phyloP scores from a whole-genome alignment of 1,139 yeast species.

The Kodamaea alishanica region DNA sequence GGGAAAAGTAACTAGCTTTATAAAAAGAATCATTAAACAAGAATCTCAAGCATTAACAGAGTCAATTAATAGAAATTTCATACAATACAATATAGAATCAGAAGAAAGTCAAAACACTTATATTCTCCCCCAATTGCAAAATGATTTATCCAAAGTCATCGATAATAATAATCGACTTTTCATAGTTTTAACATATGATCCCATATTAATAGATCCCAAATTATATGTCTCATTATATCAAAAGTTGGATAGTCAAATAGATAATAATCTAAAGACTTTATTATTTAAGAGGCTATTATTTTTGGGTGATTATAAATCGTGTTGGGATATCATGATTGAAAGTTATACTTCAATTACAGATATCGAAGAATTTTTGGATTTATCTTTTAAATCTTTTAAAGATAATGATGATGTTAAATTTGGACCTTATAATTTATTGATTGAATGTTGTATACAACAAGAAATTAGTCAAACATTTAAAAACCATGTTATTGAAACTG shows the following conservation, averaged over 20 bases:
- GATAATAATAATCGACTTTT: slow-evolving; percentile 31
- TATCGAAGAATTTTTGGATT: slow-evolving; percentile 35
- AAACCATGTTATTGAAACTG: slow-evolving; percentile 21
- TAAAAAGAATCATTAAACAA: slow-evolving; percentile 9
- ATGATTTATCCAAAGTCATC: slow-evolving; percentile 18
- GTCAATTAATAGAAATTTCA: slow-evolving; percentile 6
- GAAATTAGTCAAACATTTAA: slow-evolving; percentile 16
- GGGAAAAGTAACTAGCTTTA: slow-evolving; percentile 8
- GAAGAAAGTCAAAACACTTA: slow-evolving; percentile 1
- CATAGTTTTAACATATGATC: slow-evolving; percentile 31
- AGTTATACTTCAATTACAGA: slow-evolving; percentile 31
- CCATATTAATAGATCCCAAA: slow-evolving; percentile 29
- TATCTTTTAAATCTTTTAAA: slow-evolving; percentile 18
- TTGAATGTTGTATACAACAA: slow-evolving; percentile 13
- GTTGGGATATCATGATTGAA: slow-evolving; percentile 32
- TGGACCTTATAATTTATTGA: slow-evolving; percentile 24
- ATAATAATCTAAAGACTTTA: slow-evolving; percentile 19
- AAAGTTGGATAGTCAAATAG: slow-evolving; percentile 18
- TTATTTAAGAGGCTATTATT: slow-evolving; percentile 27
- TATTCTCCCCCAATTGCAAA: slow-evolving; percentile 17
- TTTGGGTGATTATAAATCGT: slow-evolving; percentile 28
- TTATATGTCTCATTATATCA: slow-evolving; percentile 25
- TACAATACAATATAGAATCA: neutral
- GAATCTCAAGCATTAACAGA: slow-evolving; percentile 8
- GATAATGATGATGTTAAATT: slow-evolving; percentile 18